Conservation (phyloP, 225 moss, liverwort and hornwort genomes). For the Climacium dendroides region DNA sequence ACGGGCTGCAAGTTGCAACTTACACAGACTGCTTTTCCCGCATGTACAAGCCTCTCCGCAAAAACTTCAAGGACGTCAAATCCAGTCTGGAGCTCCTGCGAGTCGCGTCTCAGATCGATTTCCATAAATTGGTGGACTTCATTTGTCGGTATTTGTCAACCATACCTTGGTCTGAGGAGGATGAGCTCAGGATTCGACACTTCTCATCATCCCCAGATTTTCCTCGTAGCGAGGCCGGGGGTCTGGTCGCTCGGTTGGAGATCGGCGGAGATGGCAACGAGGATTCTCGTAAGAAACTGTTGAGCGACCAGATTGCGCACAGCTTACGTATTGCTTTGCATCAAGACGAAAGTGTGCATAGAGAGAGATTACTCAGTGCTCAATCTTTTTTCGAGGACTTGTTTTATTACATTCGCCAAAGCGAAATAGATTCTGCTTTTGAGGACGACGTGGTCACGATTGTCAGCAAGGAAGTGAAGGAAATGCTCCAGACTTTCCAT, state of each 20-base stretch:
- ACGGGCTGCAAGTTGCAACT: not conserved
- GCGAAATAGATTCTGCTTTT: not conserved
- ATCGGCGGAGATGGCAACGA: not conserved
- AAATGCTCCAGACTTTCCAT: not conserved
- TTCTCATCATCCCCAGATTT: not conserved
- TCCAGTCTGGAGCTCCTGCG: not conserved
- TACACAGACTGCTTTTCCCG: not conserved
- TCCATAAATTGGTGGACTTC: not conserved
- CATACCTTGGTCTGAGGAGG: not conserved
- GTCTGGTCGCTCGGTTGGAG: not conserved
- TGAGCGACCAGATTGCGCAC: not conserved
- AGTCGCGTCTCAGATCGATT: not conserved
- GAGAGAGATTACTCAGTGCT: not conserved
- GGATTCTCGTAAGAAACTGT: too few relatives aligned
- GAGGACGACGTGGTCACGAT: not conserved
- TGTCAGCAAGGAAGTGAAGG: not conserved
- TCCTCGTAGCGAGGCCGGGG: not conserved
- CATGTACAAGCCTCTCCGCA: not conserved
- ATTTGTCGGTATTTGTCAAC: not conserved
- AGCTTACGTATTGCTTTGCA: not conserved
- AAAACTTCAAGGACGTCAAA: not conserved
- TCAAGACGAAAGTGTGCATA: not conserved
- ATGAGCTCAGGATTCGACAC: not conserved
- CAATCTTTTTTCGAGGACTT: not conserved
- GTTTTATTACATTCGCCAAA: not conserved